These are phyloP conservation scores for Backusella psychrophila DNA, from an alignment of 192 early-diverging fungal genomes.

Conservation along the genomic window DNA sequence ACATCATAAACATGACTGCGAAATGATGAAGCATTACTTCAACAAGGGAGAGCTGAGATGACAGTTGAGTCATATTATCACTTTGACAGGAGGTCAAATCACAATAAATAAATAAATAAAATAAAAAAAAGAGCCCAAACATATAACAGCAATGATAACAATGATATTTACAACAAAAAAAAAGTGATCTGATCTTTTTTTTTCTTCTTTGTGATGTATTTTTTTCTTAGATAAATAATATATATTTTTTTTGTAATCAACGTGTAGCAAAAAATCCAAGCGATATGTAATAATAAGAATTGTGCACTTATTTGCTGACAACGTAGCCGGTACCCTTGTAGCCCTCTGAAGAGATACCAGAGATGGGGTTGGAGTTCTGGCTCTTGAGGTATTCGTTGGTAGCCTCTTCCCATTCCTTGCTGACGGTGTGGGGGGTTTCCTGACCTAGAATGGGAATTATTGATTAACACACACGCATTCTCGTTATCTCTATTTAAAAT, in stretches of 20 bases:
- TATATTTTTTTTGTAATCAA: not conserved
- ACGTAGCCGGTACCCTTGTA: constrained; percentile 78
- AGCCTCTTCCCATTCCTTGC: constrained; percentile 85
- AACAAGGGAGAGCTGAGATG: no score
- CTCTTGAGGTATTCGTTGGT: constrained; percentile 67
- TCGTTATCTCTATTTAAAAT: not conserved
- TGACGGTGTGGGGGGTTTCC: constrained; percentile 63
- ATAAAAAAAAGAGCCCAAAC: no score
- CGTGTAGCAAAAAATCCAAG: constrained; percentile 1
- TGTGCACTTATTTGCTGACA: constrained; percentile 40
- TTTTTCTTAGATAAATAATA: no score
- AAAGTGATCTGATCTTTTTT: no score
- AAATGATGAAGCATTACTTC: no score
- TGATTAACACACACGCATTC: not conserved
- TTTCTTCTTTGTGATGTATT: no score
- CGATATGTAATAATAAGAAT: not conserved
- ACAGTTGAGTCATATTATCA: no score
- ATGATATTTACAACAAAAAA: no score
- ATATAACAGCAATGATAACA: no score
- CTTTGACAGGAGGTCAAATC: no score
- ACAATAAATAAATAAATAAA: no score
- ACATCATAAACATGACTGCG: no score
- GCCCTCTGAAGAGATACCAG: constrained; percentile 74
- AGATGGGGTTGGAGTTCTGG: constrained; percentile 76
- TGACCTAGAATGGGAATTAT: constrained; percentile 38